These are phyloP conservation scores for Wickerhamiella kurtzmanii DNA, from an alignment of 805 yeast genomes.

Conservation along the genomic window DNA sequence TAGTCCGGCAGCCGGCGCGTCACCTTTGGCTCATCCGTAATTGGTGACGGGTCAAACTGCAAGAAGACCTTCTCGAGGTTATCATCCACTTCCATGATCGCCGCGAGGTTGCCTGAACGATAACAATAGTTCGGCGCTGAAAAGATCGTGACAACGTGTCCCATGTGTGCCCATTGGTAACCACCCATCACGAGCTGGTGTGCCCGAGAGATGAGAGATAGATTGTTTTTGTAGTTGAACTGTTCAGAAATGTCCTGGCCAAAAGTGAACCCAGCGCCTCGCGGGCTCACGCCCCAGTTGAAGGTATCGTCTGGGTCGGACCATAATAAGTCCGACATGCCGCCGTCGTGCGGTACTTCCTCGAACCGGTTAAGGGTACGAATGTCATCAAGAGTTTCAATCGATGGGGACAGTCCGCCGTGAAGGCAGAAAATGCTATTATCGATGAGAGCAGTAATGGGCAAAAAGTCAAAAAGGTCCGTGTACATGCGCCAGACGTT, in stretches of 20 bases:
- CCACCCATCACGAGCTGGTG: constrained; percentile 68
- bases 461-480: constrained; percentile 83
- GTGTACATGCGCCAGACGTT: constrained; percentile 89
- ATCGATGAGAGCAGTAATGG: constrained; percentile 85
- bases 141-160: constrained; percentile 19
- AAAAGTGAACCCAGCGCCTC: constrained; percentile 98
- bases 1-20: constrained; percentile 69
- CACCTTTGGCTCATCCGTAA: constrained; percentile 96
- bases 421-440: constrained; percentile 83
- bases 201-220: constrained; percentile 55
- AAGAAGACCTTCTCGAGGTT: constrained; percentile 66
- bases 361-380: constrained; percentile 82
- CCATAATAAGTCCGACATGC: constrained; percentile 94
- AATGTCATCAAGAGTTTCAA: constrained; percentile 84
- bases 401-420: constrained; percentile 92
- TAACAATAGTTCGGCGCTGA: constrained; percentile 1
- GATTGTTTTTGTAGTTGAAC: constrained; percentile 80
- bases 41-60: constrained; percentile 84
- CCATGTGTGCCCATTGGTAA: constrained; percentile 81
- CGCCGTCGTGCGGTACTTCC: constrained; percentile 96
- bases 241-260: constrained; percentile 92
- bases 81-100: constrained; percentile 1
- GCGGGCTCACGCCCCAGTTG: constrained; percentile 95
- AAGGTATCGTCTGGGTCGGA: constrained; percentile 94
- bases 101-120: background rate